These are phyloP conservation scores for Myxozyma monticola DNA, from an alignment of 805 yeast genomes.

Conservation along the genomic window DNA sequence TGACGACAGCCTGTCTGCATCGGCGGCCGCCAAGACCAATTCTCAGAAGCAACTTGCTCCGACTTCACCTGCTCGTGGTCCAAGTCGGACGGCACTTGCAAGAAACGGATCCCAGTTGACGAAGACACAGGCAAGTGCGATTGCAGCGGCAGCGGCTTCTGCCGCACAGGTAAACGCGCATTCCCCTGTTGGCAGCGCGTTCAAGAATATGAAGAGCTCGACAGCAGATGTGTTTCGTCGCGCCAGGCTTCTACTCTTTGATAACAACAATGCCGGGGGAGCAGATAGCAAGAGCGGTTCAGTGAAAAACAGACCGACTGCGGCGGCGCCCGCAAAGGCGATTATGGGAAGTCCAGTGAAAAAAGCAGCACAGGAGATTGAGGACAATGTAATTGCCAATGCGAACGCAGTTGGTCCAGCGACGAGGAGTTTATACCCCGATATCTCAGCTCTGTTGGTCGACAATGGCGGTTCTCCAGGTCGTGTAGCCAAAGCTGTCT, in stretches of 20 bases:
- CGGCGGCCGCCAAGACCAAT: too few relatives aligned
- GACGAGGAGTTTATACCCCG: constrained; percentile 18
- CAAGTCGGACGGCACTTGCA: neutral
- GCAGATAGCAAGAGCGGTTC: too few relatives aligned
- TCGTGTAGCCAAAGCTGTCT: neutral
- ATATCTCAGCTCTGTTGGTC: constrained; percentile 5
- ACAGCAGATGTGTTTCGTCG: constrained; percentile 28
- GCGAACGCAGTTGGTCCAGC: too few relatives aligned
- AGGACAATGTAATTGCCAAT: too few relatives aligned
- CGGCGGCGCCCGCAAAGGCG: too few relatives aligned
- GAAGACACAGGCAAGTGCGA: constrained; percentile 5
- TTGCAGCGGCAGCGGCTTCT: constrained; percentile 10
- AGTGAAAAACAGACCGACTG: too few relatives aligned
- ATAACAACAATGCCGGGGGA: too few relatives aligned
- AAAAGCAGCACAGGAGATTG: too few relatives aligned
- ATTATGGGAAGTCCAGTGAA: too few relatives aligned
- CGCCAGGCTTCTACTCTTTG: constrained; percentile 25
- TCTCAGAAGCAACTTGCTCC: too few relatives aligned
- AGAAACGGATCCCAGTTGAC: constrained; percentile 12
- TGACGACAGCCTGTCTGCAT: too few relatives aligned
- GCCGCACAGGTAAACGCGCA: constrained; percentile 12
- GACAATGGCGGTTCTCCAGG: constrained; percentile 14
- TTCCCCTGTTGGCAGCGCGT: constrained; percentile 18
- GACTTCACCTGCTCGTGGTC: too few relatives aligned
- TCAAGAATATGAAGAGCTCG: constrained; percentile 23